These are phyloP conservation scores for Sporodiniella umbellata DNA, from an alignment of 371 early-diverging fungal species.

Conservation along the genomic window DNA sequence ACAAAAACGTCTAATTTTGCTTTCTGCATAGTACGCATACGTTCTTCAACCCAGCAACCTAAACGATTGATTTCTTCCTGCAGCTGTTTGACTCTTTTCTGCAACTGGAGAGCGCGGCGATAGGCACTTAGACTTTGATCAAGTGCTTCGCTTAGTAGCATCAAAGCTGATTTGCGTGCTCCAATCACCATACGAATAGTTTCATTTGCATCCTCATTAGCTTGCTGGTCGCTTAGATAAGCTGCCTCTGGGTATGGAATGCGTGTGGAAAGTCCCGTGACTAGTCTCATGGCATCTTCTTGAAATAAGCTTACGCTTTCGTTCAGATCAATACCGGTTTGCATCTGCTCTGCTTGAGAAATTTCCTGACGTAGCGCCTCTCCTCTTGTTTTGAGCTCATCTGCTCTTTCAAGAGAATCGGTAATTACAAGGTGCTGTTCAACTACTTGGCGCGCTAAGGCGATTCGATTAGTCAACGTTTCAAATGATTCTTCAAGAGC, in stretches of 20 bases:
- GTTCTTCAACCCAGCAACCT: conserved; percentile 29
- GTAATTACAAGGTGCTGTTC: conserved; percentile 39
- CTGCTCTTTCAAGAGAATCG: conserved; percentile 32
- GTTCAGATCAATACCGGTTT: conserved; percentile 10
- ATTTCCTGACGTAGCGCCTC: conserved; percentile 24
- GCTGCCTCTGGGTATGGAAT: conserved; percentile 35
- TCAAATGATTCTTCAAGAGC: conserved; percentile 44
- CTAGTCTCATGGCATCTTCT: conserved; percentile 28
- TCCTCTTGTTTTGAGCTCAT: conserved; percentile 22
- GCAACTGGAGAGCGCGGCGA: conserved; percentile 30
- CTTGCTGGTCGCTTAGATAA: conserved; percentile 20
- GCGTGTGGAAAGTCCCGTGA: conserved; percentile 24
- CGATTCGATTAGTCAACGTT: conserved; percentile 33
- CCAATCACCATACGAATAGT: conserved; percentile 28
- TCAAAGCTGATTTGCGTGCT: conserved; percentile 27
- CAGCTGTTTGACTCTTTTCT: conserved; percentile 30
- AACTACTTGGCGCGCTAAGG: conserved; percentile 41
- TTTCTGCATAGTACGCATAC: conserved; percentile 18
- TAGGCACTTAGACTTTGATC: conserved; percentile 38
- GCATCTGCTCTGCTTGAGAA: conserved; percentile 11
- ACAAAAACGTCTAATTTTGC: conserved; percentile 32
- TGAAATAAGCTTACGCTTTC: conserved; percentile 28
- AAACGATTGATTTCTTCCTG: conserved; percentile 33
- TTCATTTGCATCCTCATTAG: conserved; percentile 35
- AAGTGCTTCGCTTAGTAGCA: conserved; percentile 33